Base-by-base conservation (phyloP, 2,329 filamentous ascomycete genomes). In the Epichloe glyceriae region DNA sequence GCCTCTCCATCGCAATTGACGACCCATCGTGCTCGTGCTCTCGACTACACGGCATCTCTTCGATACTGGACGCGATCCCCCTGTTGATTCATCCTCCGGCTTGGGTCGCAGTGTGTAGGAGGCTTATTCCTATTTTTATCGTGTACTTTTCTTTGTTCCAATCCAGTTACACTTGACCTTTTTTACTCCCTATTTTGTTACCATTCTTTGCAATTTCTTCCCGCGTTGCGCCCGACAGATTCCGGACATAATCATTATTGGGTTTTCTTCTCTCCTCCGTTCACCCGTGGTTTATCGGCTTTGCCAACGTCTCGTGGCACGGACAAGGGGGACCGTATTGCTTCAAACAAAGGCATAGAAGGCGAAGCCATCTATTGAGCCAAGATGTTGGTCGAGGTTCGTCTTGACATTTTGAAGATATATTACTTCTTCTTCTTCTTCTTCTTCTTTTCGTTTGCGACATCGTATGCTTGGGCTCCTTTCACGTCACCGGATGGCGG, bases 341-440 rank as follows among this genome's bases (percentile, higher is more conserved):
- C 19, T 49, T 37, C 22, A 11, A 11, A 6, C 26, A 26, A 26
- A 37, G 20, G n/a, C 12, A 41, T 19, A 50, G 57, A 64, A 52
- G 52, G 59, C 35, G 34, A 19, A 55, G 58, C 47, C 45, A 17
- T 45, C 22, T 19, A 19, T 34, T 35, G 6, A 43, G 51, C 51
- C 51, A 59, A 56, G 50, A 66, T 67, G 65, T 61, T 67, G 64
- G 64, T 66, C 52, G 64, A 67, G 59, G 65, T 67, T 58, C 64
- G 65, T 66, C 35, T 41, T 42, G 12, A 43, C 11, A 12, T 22
- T 12, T 33, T 14, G n/a, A 6, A 6, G 15, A n/a, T 33, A 45
- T 30, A 15, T 40, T 17, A 15, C 38, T 44, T 37, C 8, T 20
- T 26, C 20, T 34, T 33, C 42, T 30, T 33, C 34, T 43, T 20